Evolutionary conservation across 2,329 filamentous ascomycete species (phyloP), one percentile per base, ranked within the genome.

Genomic region (Phoma herbarum): DNA sequence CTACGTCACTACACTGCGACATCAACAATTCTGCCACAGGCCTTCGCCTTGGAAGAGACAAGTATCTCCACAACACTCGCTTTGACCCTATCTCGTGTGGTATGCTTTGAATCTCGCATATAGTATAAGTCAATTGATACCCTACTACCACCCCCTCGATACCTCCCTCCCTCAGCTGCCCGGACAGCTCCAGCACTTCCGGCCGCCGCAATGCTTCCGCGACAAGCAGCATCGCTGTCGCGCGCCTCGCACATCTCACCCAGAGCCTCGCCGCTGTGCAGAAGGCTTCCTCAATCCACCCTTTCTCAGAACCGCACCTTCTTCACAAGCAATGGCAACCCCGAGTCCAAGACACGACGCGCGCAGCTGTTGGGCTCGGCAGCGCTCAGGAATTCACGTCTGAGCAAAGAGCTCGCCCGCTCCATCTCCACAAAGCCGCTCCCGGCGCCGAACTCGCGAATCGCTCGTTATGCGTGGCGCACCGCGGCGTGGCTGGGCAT

Each of bases 401-500:
- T 64, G 51, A 69, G 60, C 57, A 64, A 61, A 50, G 60, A 53
- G 52, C 57, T 67, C 49, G 52, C 64, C 65, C 72, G 74, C 51
- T 59, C 54, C 29, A 60, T 71, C 12, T 75, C 73, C 12, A 71
- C 75, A 18, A 72, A 73, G 46, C 67, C 72, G 6, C 65, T 76
- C 42, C 63, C 76, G 28, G 46, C 60, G 35, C 70, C 73, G 48
- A 71, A 52, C 63, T 75, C 74, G 64, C 78, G 65, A 28, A 29
- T 82, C 11, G 62, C 80, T 9, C 80, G 80, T 45, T 87, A 90
- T 69, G 76, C 87, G 44, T 92, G 91, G 74, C 86, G 90, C 66
- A 83, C 86, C 29, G 89, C 93, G 31, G 87, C 90, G 2, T 86
- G 85, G 69, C 78, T 92, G 22, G 95, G 95, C 37, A 88, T 91